Evolutionary conservation across 768 basidiomycete species (phyloP).

Genomic region (Omphalotus guepiniiformis): DNA sequence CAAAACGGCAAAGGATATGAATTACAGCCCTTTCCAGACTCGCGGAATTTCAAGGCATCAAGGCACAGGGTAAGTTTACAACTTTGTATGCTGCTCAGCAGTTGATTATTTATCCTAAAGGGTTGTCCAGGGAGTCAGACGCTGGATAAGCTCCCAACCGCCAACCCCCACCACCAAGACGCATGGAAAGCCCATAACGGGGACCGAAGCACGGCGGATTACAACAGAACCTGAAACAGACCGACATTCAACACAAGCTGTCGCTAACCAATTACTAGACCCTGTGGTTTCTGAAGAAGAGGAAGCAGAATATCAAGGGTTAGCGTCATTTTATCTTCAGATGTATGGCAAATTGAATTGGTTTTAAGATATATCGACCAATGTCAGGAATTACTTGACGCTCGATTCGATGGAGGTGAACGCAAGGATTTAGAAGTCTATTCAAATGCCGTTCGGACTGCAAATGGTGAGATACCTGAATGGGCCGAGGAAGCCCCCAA

Average conservation of each 20-base stretch:
- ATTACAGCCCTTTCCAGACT: conserved; percentile 73
- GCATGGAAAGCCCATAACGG: conserved; percentile 30
- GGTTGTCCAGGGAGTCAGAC: conserved; percentile 72
- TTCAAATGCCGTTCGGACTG: conserved; percentile 45
- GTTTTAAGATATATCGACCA: conserved; percentile 68
- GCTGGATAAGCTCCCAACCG: conserved; percentile 66
- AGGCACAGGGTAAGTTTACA: conserved; percentile 28
- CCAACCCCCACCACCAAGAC: conserved; percentile 36
- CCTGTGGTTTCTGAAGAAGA: conserved; percentile 63
- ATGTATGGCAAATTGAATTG: neutral
- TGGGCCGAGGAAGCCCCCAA: conserved; percentile 36
- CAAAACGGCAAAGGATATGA: conserved; percentile 63
- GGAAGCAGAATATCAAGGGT: conserved; percentile 72
- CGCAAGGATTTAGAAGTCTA: conserved; percentile 58
- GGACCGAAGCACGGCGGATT: conserved; percentile 32
- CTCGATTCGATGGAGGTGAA: conserved; percentile 40
- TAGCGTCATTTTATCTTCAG: conserved; percentile 18
- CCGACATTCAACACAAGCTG: conserved; percentile 48
- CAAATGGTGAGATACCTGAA: conserved; percentile 32
- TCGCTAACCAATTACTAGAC: conserved; percentile 56
- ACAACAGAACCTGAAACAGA: conserved; percentile 29
- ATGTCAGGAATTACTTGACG: conserved; percentile 59
- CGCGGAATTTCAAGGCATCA: conserved; percentile 40
- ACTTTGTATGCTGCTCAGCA: neutral
- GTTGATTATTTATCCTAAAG: conserved; percentile 28